Evolutionary conservation across 2,329 filamentous ascomycete genomes (phyloP).

Genomic region (Chaetomiaceae sp.): DNA sequence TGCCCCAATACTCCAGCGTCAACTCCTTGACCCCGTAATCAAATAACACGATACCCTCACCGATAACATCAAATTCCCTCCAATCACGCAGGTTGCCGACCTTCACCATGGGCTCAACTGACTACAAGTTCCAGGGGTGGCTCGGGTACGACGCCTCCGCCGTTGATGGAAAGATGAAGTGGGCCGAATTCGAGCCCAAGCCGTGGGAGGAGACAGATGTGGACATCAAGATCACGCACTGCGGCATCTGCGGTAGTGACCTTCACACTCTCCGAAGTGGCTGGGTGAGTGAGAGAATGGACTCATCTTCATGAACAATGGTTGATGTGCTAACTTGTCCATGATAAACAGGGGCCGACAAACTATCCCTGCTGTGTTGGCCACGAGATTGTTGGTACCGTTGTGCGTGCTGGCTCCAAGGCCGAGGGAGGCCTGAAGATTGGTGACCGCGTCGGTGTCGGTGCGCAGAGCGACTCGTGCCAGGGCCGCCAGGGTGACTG

Average conservation of each 20-base stretch:
- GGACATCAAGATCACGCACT: constrained; percentile 61
- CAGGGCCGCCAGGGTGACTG: constrained; percentile 37
- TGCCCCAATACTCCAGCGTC: too few species aligned
- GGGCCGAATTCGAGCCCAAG: constrained; percentile 57
- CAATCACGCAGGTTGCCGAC: too few species aligned
- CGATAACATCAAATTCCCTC: too few species aligned
- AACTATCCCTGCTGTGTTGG: constrained; percentile 49
- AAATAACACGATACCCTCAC: too few species aligned
- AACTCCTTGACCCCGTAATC: too few species aligned
- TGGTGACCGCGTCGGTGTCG: constrained; percentile 60
- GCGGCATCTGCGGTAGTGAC: constrained; percentile 61
- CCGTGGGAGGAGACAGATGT: constrained; percentile 61
- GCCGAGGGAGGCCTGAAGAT: constrained; percentile 45
- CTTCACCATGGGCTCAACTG: constrained; percentile 30
- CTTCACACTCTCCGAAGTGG: constrained; percentile 54
- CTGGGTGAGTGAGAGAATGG: constrained; percentile 34
- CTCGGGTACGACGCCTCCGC: constrained; percentile 39
- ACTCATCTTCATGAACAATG: too few species aligned
- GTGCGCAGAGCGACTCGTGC: constrained; percentile 56
- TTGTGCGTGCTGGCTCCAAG: constrained; percentile 48
- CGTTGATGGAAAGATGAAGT: constrained; percentile 49
- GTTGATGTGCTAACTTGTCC: background rate
- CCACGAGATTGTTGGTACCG: constrained; percentile 61
- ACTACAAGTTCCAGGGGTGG: constrained; percentile 49
- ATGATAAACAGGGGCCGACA: constrained; percentile 25